phyloP scores from a whole-genome alignment of 495 filamentous ascomycete species.

The Hyphodiscus hymeniophilus region DNA sequence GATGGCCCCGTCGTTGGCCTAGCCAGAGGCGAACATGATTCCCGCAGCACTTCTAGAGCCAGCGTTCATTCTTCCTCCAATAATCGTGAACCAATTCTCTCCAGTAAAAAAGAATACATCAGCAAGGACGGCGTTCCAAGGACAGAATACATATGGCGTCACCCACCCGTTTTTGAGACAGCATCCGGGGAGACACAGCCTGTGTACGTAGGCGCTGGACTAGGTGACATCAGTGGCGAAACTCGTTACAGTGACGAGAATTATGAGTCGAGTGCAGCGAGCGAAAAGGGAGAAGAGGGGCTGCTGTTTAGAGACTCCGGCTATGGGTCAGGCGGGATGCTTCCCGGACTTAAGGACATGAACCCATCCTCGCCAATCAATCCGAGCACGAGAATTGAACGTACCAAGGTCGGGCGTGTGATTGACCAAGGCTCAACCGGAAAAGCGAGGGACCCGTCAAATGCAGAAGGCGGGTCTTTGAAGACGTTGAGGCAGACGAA shows the following conservation, averaged over 20 bases:
- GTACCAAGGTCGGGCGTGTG: not conserved
- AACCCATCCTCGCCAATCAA: not conserved
- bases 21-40: conserved; percentile 7
- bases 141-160: conserved; percentile 20
- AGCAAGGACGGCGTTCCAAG: conserved; percentile 14
- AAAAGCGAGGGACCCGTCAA: not conserved
- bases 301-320: conserved; percentile 5
- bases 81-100: conserved; percentile 11
- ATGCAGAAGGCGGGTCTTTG: not conserved
- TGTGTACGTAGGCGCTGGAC: conserved; percentile 7
- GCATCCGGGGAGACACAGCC: not conserved
- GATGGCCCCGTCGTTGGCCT: conserved; percentile 13
- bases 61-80: not conserved
- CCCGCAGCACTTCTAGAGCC: not conserved
- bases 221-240: conserved; percentile 1
- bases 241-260: not conserved
- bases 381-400: not conserved
- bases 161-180: conserved; percentile 16
- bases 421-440: not conserved
- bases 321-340: conserved; percentile 1
- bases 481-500: not conserved
- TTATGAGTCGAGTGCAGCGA: not conserved
- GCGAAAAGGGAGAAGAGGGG: not conserved
- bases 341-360: conserved; percentile 1
- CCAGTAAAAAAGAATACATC: conserved; percentile 16